A percentile compares a stretch with the other conserved stretches of the same genome.
Conservation (phyloP, 768 basidiomycete species). For the Porphyrellus cyaneotinctus region DNA sequence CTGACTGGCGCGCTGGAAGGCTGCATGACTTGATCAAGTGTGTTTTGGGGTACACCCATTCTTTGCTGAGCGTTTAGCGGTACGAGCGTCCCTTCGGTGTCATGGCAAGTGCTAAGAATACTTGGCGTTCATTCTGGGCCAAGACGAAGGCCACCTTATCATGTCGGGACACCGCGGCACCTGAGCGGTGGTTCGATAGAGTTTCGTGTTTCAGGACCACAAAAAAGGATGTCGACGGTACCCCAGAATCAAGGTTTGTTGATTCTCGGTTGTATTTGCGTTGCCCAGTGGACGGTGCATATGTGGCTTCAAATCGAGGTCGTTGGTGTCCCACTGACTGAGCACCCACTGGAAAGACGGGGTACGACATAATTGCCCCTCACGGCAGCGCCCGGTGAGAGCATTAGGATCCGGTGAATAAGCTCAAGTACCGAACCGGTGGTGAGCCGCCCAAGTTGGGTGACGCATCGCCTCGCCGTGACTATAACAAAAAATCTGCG, state of each 20-base stretch:
- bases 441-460: constrained; percentile 8
- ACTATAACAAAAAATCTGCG: constrained; percentile 8
- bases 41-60: background rate
- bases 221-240: background rate
- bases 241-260: background rate
- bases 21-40: too few relatives aligned
- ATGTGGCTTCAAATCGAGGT: background rate
- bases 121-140: background rate
- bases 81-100: background rate
- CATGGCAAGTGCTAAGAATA: background rate
- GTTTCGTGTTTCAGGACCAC: constrained; percentile 11
- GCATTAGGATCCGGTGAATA: constrained; percentile 8
- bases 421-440: constrained; percentile 9
- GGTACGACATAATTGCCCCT: background rate
- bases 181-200: background rate
- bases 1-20: too few relatives aligned
- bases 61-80: background rate
- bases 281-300: background rate
- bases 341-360: too few relatives aligned
- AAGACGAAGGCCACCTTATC: background rate
- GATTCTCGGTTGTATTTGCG: background rate
- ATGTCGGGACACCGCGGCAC: background rate
- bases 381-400: background rate
- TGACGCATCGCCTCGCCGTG: constrained; percentile 16
- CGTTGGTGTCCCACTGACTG: background rate